phyloP scores from a whole-genome alignment of 1,284 basidiomycete genomes.

The Boletus semigastroideus region DNA sequence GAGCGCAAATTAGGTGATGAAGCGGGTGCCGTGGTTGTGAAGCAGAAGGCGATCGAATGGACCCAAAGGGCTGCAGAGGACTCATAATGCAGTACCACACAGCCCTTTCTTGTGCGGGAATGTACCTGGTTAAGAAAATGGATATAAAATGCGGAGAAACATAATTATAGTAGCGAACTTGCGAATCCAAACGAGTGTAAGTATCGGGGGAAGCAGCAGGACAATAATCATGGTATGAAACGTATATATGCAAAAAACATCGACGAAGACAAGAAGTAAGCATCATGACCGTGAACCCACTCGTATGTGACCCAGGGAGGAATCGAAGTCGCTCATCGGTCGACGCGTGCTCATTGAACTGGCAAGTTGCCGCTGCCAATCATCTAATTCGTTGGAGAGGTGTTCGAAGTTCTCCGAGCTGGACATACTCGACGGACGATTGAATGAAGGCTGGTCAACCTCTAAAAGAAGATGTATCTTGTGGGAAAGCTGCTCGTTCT shows the following conservation, averaged over 20 bases:
- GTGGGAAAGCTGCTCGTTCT: slow-evolving; percentile 83
- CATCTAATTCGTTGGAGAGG: slow-evolving; percentile 75
- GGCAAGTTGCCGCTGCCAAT: slow-evolving; percentile 79
- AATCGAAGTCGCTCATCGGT: slow-evolving; percentile 69
- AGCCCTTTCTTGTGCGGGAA: slow-evolving; percentile 31
- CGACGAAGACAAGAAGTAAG: slow-evolving; percentile 27
- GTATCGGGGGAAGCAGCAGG: slow-evolving; percentile 35
- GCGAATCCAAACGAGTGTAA: slow-evolving; percentile 56
- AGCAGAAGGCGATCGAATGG: slow-evolving; percentile 89
- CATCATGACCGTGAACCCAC: slow-evolving; percentile 66
- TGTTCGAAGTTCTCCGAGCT: slow-evolving; percentile 83
- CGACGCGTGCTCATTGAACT: slow-evolving; percentile 72
- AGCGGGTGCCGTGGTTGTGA: slow-evolving; percentile 78
- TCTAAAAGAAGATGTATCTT: slow-evolving; percentile 85
- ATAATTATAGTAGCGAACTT: slow-evolving; percentile 39
- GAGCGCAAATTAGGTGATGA: slow-evolving; percentile 89
- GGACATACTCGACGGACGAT: slow-evolving; percentile 67
- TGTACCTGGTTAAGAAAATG: slow-evolving; percentile 29
- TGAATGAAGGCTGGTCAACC: slow-evolving; percentile 74
- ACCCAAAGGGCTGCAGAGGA: slow-evolving; percentile 54
- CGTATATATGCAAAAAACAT: slow-evolving; percentile 44
- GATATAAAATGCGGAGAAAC: slow-evolving; percentile 11
- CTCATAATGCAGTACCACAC: slow-evolving; percentile 28
- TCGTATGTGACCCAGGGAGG: slow-evolving; percentile 53
- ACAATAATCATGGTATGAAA: slow-evolving; percentile 52